These are phyloP conservation scores for Pseudocercospora crystallina DNA, from an alignment of 2,329 filamentous ascomycete species.

Conservation along the genomic window DNA sequence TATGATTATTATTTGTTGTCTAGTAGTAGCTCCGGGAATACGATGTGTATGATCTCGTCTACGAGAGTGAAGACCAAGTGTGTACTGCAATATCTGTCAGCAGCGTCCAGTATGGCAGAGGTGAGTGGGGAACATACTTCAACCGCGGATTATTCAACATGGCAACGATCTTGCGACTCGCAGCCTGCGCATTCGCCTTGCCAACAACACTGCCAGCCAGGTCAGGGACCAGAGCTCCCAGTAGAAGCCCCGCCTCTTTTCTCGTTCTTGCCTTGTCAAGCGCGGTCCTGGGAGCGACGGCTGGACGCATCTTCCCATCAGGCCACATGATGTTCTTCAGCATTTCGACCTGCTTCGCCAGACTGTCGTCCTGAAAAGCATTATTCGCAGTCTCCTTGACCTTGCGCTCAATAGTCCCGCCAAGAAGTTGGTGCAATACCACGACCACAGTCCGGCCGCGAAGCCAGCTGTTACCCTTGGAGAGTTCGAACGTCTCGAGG, in stretches of 20 bases:
- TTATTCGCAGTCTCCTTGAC: constrained; percentile 79
- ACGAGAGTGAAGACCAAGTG: constrained; percentile 52
- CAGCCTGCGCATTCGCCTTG: constrained; percentile 83
- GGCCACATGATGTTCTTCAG: constrained; percentile 83
- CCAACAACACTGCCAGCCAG: constrained; percentile 91
- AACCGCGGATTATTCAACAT: constrained; percentile 87
- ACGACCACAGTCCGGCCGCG: constrained; percentile 93
- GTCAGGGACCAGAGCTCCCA: constrained; percentile 87
- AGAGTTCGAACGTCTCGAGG: constrained; percentile 90
- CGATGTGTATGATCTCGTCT: constrained; percentile 48
- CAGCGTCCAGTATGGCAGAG: background rate
- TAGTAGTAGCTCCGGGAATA: constrained; percentile 40
- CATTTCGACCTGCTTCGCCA: constrained; percentile 72
- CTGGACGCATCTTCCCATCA: constrained; percentile 56
- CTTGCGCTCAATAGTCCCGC: constrained; percentile 93
- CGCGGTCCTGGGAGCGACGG: constrained; percentile 58
- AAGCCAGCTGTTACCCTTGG: constrained; percentile 95
- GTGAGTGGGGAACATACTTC: constrained; percentile 62
- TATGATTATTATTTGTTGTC: constrained; percentile 14
- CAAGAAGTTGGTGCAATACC: constrained; percentile 90
- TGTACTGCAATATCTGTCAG: constrained; percentile 40
- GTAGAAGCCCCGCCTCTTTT: constrained; percentile 83
- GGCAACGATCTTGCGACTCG: constrained; percentile 83
- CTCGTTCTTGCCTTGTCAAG: constrained; percentile 77
- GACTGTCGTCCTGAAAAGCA: constrained; percentile 72